Evolutionary conservation across 257 asterid genomes (phyloP), one percentile per base, ranked within the genome.

Genomic region (Leonotis leonurus): DNA sequence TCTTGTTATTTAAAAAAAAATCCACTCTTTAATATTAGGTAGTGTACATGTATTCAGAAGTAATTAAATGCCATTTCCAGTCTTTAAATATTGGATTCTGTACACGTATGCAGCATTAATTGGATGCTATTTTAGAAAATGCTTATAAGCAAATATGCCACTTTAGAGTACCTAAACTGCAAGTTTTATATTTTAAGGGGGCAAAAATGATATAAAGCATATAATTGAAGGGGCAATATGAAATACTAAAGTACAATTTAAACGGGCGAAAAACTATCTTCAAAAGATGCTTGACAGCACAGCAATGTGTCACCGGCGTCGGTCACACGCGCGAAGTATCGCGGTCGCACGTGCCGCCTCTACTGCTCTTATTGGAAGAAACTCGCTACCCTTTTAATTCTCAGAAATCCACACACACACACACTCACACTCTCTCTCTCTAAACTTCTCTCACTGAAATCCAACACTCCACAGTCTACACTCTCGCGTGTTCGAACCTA

Each of bases 251-350:
- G n/a, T n/a, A 49, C n/a, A n/a, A 33, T 3, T 24, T 14, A 32
- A 51, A 64, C 10, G n/a, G 24, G 36, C 12, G 7, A 20, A 30
- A 55, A 58, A 10, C n/a, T 16, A 61, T 45, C 22, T 26, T 43
- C 24, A 25, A 53, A 56, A 17, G 33, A 45, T 56, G 62, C 29
- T 32, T 55, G n/a, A 54, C 64, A 59, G 67, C 53, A 4, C 32
- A 45, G 22, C 53, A 32, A 4, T 22, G 49, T 43, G 49, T 4
- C 49, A 43, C 16, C 16, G 49, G 60, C 72, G 81, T 76, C 81
- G 81, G 78, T 61, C 75, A 63, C 73, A 60, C 65, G 65, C 33
- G 77, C 66, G 66, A 41, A 44, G 21, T n/a, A 70, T 76, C 73
- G 62, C 71, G 52, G 25, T 56, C 60, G 44, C 73, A 72, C 78